Evolutionary conservation across 139 green algal species (phyloP), one percentile per base, ranked within the genome.

Genomic region (Spirogloea muscicola): DNA sequence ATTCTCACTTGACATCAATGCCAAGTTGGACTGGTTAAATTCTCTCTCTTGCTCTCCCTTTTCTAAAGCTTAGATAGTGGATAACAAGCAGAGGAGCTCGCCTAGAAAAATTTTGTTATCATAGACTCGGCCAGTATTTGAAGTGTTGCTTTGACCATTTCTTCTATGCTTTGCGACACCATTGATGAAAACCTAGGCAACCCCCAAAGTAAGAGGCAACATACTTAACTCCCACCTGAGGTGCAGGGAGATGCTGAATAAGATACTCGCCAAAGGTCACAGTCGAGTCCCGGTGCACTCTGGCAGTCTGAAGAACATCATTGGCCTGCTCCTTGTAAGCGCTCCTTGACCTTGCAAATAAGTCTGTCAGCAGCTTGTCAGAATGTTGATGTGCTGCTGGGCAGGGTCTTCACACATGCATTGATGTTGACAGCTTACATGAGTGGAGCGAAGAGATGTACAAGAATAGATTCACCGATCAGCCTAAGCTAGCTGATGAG

Each of bases 271-370:
- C 39, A 66, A 27, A n/a, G 75, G 75, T 21, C 75, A 82, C 73
- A 82, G 75, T 40, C 57, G 75, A 10, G 57, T 82, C 4, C 75
- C 75, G 18, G 75, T 82, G 18, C 84, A 84, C 61, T 38, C n/a
- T 2, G 65, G 41, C 31, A 36, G 34, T 1, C 55, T 31, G 1
- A 52, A 36, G 31, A 80, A 79, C 65, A 80, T 80, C 5, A 46
- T 80, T 18, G 72, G 72, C 41, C 13, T 80, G 34, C 62, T 80
- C n/a, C 34, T 80, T 3, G 72, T 80, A 18, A 55, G 65, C 48
- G 25, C 9, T 68, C 29, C 25, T 4, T 68, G 10, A 27, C 6
- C 33, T 63, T 51, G 13, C 25, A 66, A 31, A 57, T 6, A 63
- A 18, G 1, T 25, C 7, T 27, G 59, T 25, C 25, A 27, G 31